Percentiles rank a stretch among this genome's conserved stretches.
Evolutionary conservation across 805 yeast genomes (phyloP).

Genomic region (Saccharomyces jurei): DNA sequence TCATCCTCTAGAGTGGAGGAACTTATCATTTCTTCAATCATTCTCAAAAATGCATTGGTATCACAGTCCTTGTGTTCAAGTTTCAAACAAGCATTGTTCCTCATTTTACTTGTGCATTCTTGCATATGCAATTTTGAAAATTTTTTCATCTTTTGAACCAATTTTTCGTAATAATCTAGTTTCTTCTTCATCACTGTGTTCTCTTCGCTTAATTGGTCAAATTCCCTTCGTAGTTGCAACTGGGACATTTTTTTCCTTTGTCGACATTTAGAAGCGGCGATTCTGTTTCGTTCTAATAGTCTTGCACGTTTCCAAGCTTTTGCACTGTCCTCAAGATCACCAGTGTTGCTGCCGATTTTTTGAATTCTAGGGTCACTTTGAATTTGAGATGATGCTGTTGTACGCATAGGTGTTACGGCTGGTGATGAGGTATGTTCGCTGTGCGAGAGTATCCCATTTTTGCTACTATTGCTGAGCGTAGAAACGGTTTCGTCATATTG

Average conservation of each 20-base stretch:
- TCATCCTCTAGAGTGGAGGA: slow-evolving; percentile 1
- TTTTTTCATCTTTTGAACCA: slow-evolving; percentile 15
- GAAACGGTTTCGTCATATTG: neutral
- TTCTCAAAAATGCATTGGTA: slow-evolving; percentile 3
- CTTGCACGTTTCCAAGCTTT: slow-evolving; percentile 55
- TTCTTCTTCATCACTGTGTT: slow-evolving; percentile 31
- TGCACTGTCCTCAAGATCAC: slow-evolving; percentile 30
- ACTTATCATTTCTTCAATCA: slow-evolving; percentile 13
- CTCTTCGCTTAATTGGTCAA: slow-evolving; percentile 38
- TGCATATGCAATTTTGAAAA: slow-evolving; percentile 14
- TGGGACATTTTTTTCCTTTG: slow-evolving; percentile 57
- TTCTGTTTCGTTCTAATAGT: slow-evolving; percentile 46
- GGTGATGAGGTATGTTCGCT: neutral
- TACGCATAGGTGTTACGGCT: neutral
- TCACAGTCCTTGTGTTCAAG: slow-evolving; percentile 5
- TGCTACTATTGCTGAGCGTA: neutral
- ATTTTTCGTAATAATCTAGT: slow-evolving; percentile 26
- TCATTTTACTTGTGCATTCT: neutral
- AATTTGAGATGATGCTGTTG: neutral
- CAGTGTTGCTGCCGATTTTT: neutral
- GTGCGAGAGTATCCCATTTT: neutral
- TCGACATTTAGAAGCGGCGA: slow-evolving; percentile 55
- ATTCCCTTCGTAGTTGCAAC: slow-evolving; percentile 48
- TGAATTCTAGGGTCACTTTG: neutral
- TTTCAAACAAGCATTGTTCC: neutral